Conservation (phyloP, 768 basidiomycete genomes). For the Chiua virens region DNA sequence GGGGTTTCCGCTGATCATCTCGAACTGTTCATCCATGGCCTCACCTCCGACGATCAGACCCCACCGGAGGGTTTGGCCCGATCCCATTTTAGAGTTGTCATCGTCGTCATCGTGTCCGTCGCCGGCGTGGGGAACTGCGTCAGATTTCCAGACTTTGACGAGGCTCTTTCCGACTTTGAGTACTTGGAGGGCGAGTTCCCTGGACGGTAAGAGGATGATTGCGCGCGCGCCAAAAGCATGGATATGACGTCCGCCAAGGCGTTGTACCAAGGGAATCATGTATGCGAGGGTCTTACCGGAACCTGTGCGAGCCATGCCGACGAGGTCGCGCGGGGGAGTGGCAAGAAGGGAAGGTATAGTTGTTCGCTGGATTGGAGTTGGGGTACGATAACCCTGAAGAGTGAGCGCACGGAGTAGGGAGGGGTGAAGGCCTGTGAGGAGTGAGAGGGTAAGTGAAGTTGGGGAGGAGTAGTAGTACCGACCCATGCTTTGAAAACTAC, state of each 20-base stretch:
- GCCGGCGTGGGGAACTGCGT: constrained; percentile 69
- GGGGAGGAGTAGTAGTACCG: constrained; percentile 24
- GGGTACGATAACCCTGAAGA: constrained; percentile 90
- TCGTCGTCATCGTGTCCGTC: constrained; percentile 53
- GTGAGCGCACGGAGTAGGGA: constrained; percentile 81
- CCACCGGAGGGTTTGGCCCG: constrained; percentile 76
- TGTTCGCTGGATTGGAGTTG: constrained; percentile 94
- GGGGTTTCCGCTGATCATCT: constrained; percentile 91
- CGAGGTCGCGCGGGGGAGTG: constrained; percentile 86
- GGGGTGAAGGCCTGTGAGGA: constrained; percentile 69
- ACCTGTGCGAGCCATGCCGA: constrained; percentile 98
- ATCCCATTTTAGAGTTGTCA: constrained; percentile 45
- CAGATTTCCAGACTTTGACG: constrained; percentile 73
- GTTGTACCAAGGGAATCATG: constrained; percentile 87
- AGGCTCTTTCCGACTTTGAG: constrained; percentile 94
- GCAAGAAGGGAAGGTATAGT: constrained; percentile 83
- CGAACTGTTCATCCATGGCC: constrained; percentile 92
- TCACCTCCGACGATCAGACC: constrained; percentile 95
- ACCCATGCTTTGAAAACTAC: constrained; percentile 98
- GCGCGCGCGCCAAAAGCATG: constrained; percentile 82
- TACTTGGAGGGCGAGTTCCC: constrained; percentile 93
- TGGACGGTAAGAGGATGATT: constrained; percentile 85
- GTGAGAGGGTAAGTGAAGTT: neutral
- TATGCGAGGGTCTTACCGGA: constrained; percentile 98
- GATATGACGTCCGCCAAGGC: constrained; percentile 79